Percentiles rank a stretch among this genome's conserved stretches.
phyloP scores from a whole-genome alignment of 441 rosid species.

The Aleurites moluccanus region DNA sequence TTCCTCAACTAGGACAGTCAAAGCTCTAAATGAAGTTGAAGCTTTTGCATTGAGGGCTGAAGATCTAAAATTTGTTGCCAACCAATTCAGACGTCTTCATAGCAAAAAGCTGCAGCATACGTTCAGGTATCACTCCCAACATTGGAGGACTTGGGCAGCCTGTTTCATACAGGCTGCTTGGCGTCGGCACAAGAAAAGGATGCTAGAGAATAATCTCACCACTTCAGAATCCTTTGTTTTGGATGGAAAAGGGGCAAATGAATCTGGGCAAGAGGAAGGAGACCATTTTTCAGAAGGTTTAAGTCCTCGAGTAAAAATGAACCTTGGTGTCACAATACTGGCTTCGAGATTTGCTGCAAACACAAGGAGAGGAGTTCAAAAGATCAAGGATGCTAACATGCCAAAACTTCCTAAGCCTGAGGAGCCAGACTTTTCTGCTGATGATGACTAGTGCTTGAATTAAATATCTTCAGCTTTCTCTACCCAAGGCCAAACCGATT shows the following conservation, averaged over 20 bases:
- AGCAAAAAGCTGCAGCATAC: slow-evolving; percentile 95
- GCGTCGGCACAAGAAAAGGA: slow-evolving; percentile 74
- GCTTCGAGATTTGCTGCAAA: slow-evolving; percentile 92
- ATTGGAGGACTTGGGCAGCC: slow-evolving; percentile 98
- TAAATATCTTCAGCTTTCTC: slow-evolving; percentile 4
- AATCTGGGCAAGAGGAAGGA: slow-evolving; percentile 26
- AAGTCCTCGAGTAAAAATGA: slow-evolving; percentile 49
- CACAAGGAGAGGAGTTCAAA: slow-evolving; percentile 79
- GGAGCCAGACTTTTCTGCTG: slow-evolving; percentile 83
- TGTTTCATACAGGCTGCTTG: slow-evolving; percentile 94
- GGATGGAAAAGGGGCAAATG: slow-evolving; percentile 33
- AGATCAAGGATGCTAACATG: slow-evolving; percentile 59
- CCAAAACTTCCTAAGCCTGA: slow-evolving; percentile 80
- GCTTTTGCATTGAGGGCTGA: slow-evolving; percentile 89
- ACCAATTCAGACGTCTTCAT: slow-evolving; percentile 86
- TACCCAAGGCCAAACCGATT: background rate
- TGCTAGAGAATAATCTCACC: slow-evolving; percentile 45
- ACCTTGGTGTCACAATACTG: slow-evolving; percentile 70
- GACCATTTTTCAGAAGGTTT: slow-evolving; percentile 26
- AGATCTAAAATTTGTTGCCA: slow-evolving; percentile 89
- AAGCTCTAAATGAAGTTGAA: slow-evolving; percentile 78
- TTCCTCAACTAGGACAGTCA: slow-evolving; percentile 90
- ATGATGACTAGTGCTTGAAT: slow-evolving; percentile 40
- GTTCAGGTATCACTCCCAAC: slow-evolving; percentile 82
- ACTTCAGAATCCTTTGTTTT: slow-evolving; percentile 42